A percentile compares a stretch with the other conserved stretches of the same genome.
Conservation (phyloP, 2,329 filamentous ascomycete genomes). For the Cadophora gregata region DNA sequence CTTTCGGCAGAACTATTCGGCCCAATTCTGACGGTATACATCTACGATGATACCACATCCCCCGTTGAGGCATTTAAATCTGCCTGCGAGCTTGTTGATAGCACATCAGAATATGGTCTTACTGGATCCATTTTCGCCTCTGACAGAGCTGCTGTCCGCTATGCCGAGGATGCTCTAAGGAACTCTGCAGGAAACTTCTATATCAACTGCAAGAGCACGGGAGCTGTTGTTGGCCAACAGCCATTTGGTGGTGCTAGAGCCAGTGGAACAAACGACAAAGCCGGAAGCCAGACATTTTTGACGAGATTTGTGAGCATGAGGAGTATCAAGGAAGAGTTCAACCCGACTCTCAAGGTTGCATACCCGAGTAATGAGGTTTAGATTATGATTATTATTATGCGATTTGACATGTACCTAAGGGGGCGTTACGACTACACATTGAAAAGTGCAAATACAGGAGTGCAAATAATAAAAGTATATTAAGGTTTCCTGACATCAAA, state of each 20-base stretch:
- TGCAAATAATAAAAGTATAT: neutral
- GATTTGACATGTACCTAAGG: neutral
- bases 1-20: conserved; percentile 84
- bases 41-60: conserved; percentile 73
- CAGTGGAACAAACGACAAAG: conserved; percentile 77
- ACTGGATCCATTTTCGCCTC: conserved; percentile 78
- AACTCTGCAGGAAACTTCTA: conserved; percentile 85
- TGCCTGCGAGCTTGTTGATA: conserved; percentile 69
- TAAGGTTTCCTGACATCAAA: too few species aligned
- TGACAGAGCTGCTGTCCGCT: conserved; percentile 68
- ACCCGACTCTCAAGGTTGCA: conserved; percentile 62
- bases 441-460: neutral
- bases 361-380: conserved; percentile 73
- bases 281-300: conserved; percentile 68
- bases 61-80: conserved; percentile 61
- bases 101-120: conserved; percentile 76
- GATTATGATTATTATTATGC: neutral
- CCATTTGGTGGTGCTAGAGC: conserved; percentile 72
- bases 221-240: conserved; percentile 75
- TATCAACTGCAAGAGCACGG: conserved; percentile 83
- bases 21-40: conserved; percentile 74
- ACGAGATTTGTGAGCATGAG: conserved; percentile 70
- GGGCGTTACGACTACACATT: too few species aligned
- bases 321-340: conserved; percentile 79
- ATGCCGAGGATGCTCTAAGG: conserved; percentile 73